Evolutionary conservation across 2,329 filamentous ascomycete genomes (phyloP), one percentile per base, ranked within the genome.

Genomic region (Colletotrichum gloeosporioides): DNA sequence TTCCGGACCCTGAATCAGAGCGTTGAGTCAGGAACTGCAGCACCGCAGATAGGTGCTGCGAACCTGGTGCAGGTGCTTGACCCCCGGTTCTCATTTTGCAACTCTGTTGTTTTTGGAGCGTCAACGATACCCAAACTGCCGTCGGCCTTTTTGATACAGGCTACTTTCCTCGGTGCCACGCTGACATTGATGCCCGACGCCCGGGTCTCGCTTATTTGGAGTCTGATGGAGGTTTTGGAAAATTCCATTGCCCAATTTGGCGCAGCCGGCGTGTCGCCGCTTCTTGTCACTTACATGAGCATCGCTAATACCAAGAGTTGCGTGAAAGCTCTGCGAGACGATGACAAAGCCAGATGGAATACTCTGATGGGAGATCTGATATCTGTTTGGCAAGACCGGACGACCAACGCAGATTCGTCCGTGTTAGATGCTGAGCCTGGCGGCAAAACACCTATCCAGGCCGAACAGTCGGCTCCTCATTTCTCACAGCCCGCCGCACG

Each of bases 161-260:
- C 82, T 8, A 82, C 84, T 39, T 86, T 86, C 67, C 76, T 86
- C n/a, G 80, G 83, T 7, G 81, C 82, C n/a, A 86, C 83, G 8
- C 78, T 85, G 32, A 81, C 82, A 44, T 70, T 85, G 32, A 79
- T 82, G 25, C 80, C 84, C 4, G 80, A 81, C 4, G 78, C 82
- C 61, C 80, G 84, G 13, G 79, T 83, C 3, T 85, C 85, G 12
- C 78, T 86, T 13, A 78, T 85, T 22, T 85, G 84, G 34, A 85
- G 80, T 31, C 77, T 87, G 34, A 78, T 85, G 25, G 85, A 86
- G 72, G 79, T 84, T 1, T 79, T 85, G 4, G 83, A 86, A 32
- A 77, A 63, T 15, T 73, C 75, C 32, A 77, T 77, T n/a, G 67
- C 69, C 79, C 66, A 75, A 7, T 85, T 86, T 71, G 85, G 85